phyloP scores from a whole-genome alignment of 2,329 filamentous ascomycete genomes.

The Xylaria sp. region DNA sequence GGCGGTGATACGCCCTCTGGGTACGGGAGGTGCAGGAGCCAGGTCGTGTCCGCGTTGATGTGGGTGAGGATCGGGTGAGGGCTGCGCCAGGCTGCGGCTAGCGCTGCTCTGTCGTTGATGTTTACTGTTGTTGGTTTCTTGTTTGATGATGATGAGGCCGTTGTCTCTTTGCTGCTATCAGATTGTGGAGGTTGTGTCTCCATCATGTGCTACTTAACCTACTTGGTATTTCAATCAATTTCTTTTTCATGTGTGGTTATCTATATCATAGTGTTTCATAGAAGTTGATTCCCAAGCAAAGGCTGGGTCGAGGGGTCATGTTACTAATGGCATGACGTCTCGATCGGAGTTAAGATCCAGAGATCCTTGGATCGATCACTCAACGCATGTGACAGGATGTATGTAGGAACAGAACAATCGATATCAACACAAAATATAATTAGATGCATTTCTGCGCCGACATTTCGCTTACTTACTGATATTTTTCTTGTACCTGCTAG shows the following conservation, averaged over 20 bases:
- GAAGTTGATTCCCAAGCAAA: background rate
- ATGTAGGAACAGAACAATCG: no score
- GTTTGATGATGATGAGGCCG: background rate
- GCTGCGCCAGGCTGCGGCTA: constrained; percentile 24
- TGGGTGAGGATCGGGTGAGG: constrained; percentile 64
- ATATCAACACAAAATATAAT: no score
- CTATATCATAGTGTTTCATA: background rate
- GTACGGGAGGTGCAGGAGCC: constrained; percentile 72
- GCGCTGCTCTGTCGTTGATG: constrained; percentile 28
- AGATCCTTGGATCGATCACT: background rate
- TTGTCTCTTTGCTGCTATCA: background rate
- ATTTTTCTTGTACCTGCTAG: no score
- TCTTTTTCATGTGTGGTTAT: background rate
- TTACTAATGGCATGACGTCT: background rate
- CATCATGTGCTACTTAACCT: background rate
- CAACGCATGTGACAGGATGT: background rate
- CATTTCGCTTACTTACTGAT: no score
- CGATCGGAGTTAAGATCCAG: background rate
- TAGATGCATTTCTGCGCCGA: no score
- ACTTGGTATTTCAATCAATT: background rate
- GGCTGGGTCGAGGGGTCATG: no score
- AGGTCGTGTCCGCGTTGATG: constrained; percentile 74
- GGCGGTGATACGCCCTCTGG: constrained; percentile 55
- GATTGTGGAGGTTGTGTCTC: background rate
- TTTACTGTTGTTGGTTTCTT: constrained; percentile 26